Evolutionary conservation across 176 grass and related monocot genomes (phyloP), one percentile per base, ranked within the genome.

Genomic region (Triticum urartu): DNA sequence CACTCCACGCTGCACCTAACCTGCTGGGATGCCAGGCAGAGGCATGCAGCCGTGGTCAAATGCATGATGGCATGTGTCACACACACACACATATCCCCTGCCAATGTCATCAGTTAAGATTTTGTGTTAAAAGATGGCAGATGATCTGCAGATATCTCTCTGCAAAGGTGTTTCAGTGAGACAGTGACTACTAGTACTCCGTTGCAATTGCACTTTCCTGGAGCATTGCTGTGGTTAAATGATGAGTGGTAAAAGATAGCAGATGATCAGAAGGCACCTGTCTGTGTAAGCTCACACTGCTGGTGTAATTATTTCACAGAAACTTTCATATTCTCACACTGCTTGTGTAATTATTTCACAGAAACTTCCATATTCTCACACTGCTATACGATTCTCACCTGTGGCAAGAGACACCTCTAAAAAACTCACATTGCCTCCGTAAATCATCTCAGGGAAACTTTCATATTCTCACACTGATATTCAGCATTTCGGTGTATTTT

Each of bases 1-100:
- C 89, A 54, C 56, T 21, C 20, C 56, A 82, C 82, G 20, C 82
- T 88, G 81, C 82, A 91, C 78, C 64, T 85, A 76, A 88, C 76
- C 76, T 80, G 39, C 52, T 75, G 36, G 48, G 40, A 85, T 72
- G 63, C 42, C 84, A 86, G 89, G 60, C 64, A 90, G 64, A 59
- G 17, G 11, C 10, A 45, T 11, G 60, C 64, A 87, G 79, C 45
- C 48, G 25, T 62, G 70, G 35, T 88, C 69, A 81, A 74, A 84
- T 68, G 22, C 24, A 76, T 87, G 74, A 39, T 87, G 80, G 22
- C 43, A 84, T 87, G 82, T 68, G 33, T 45, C 85, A 47, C 72
- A 68, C 72, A 59, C 47, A 50, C 72, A 68, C 69, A 75, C 72
- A 75, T 47, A 80, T 87, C 15, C 52, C 50, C 38, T 80, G 26